A percentile compares a stretch with the other conserved stretches of the same genome.
phyloP scores from a whole-genome alignment of 768 basidiomycete species.

The Lactarius pseudohatsudake region DNA sequence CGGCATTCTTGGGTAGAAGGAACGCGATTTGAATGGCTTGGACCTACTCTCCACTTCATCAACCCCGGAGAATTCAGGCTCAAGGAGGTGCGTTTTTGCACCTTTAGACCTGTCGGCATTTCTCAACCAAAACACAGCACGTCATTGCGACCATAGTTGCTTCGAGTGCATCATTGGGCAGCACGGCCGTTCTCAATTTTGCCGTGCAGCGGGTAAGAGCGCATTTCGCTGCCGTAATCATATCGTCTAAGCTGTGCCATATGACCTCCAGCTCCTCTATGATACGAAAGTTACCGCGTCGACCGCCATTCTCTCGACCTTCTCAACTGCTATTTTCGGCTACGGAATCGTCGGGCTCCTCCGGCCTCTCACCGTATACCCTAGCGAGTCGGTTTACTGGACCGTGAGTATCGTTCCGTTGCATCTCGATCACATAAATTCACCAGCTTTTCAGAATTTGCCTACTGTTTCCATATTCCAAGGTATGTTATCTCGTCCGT shows the following conservation, averaged over 20 bases:
- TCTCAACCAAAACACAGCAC: slow-evolving; percentile 42
- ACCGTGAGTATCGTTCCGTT: slow-evolving; percentile 36
- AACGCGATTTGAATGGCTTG: slow-evolving; percentile 44
- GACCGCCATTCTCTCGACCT: slow-evolving; percentile 59
- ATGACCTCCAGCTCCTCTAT: slow-evolving; percentile 51
- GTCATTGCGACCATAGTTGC: slow-evolving; percentile 57
- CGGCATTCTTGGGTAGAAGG: slow-evolving; percentile 44
- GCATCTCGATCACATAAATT: neutral
- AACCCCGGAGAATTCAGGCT: slow-evolving; percentile 58
- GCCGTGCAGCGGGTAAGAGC: slow-evolving; percentile 53
- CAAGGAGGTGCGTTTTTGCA: slow-evolving; percentile 49
- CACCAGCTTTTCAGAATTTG: slow-evolving; percentile 41
- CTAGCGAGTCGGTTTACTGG: slow-evolving; percentile 67
- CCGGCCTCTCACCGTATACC: slow-evolving; percentile 58
- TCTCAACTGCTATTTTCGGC: slow-evolving; percentile 65
- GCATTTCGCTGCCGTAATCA: too few species aligned
- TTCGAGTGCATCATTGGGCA: slow-evolving; percentile 54
- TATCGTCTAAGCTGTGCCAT: neutral
- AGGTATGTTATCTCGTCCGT: slow-evolving; percentile 36
- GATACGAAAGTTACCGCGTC: slow-evolving; percentile 53
- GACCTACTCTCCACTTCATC: slow-evolving; percentile 45
- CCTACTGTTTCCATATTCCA: slow-evolving; percentile 62
- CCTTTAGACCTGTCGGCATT: neutral
- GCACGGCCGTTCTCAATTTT: slow-evolving; percentile 57
- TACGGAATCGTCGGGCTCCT: slow-evolving; percentile 61